Conservation (phyloP, 2,329 filamentous ascomycete species). For the Coniochaeta ligniaria region DNA sequence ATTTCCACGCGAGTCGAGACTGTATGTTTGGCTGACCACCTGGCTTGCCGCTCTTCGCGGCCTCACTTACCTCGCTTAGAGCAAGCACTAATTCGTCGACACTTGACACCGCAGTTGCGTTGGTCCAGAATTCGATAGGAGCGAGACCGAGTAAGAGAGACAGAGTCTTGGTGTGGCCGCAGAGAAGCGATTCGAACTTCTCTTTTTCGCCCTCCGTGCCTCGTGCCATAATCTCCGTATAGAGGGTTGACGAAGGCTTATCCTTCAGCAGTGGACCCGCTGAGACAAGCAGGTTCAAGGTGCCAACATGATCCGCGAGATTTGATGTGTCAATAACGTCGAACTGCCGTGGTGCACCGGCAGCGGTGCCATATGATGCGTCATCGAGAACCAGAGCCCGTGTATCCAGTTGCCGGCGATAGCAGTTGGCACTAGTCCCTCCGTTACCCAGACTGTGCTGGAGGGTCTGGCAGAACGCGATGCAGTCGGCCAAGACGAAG, state of each 20-base stretch:
- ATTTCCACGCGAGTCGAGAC: conserved; percentile 22
- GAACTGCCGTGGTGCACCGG: conserved; percentile 34
- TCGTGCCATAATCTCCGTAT: conserved; percentile 35
- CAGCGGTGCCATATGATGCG: conserved; percentile 27
- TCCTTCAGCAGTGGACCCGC: conserved; percentile 37
- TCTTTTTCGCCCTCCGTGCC: conserved; percentile 19
- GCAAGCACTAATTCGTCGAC: conserved; percentile 16
- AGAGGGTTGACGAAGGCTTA: conserved; percentile 36
- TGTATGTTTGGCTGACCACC: conserved; percentile 10
- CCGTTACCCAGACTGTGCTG: conserved; percentile 27
- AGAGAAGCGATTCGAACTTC: conserved; percentile 33
- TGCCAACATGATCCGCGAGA: conserved; percentile 34
- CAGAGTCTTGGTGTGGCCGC: conserved; percentile 37
- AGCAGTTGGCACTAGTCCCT: conserved; percentile 29
- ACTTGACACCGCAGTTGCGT: conserved; percentile 27
- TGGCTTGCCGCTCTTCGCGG: conserved; percentile 6
- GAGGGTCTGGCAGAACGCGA: conserved; percentile 45
- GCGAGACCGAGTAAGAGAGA: conserved; percentile 43
- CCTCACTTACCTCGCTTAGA: not conserved
- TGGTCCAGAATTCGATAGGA: conserved; percentile 43
- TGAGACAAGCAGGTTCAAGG: conserved; percentile 37
- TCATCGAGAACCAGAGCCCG: conserved; percentile 30
- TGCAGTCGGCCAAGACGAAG: conserved; percentile 38
- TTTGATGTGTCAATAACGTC: conserved; percentile 50
- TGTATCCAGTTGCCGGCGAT: conserved; percentile 29